These are phyloP conservation scores for Epichloe scottii DNA, from an alignment of 2,329 filamentous ascomycete genomes.

Conservation along the genomic window DNA sequence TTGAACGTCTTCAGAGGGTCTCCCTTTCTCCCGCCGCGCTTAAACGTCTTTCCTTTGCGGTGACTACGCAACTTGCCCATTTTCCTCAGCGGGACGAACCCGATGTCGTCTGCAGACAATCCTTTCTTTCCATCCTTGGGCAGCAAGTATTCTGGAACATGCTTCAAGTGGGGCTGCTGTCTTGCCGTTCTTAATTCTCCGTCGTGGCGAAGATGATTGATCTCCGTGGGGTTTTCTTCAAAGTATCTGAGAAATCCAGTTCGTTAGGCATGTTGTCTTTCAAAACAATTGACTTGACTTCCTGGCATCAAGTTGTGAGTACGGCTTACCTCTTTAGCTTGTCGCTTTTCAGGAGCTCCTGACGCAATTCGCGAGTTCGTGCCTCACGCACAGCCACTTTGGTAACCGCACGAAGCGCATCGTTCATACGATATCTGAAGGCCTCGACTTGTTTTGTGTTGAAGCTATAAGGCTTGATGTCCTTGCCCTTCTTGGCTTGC, in stretches of 20 bases:
- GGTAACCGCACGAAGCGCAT: slow-evolving; percentile 82
- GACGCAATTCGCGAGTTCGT: slow-evolving; percentile 71
- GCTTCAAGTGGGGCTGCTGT: slow-evolving; percentile 80
- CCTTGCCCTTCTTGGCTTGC: slow-evolving; percentile 66
- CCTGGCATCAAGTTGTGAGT: neutral
- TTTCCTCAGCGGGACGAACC: slow-evolving; percentile 61
- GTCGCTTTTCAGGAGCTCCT: slow-evolving; percentile 86
- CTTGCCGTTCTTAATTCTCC: slow-evolving; percentile 72
- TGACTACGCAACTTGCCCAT: slow-evolving; percentile 34
- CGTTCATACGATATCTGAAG: slow-evolving; percentile 89
- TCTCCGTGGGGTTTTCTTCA: slow-evolving; percentile 86
- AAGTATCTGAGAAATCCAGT: slow-evolving; percentile 48
- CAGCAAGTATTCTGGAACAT: slow-evolving; percentile 87
- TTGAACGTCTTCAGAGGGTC: slow-evolving; percentile 90
- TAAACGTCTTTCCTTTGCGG: slow-evolving; percentile 27
- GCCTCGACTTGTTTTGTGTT: slow-evolving; percentile 89
- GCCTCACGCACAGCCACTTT: slow-evolving; percentile 83
- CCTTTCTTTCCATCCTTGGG: slow-evolving; percentile 64
- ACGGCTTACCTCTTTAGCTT: slow-evolving; percentile 59
- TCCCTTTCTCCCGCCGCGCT: slow-evolving; percentile 39
- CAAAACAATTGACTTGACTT: neutral
- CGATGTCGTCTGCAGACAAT: slow-evolving; percentile 52
- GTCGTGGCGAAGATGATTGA: slow-evolving; percentile 81
- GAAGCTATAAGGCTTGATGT: slow-evolving; percentile 83
- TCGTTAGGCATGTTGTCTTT: neutral